Evolutionary conservation across 495 filamentous ascomycete species (phyloP), one percentile per base, ranked within the genome.

Genomic region (Pyrenopolyporus hunteri): DNA sequence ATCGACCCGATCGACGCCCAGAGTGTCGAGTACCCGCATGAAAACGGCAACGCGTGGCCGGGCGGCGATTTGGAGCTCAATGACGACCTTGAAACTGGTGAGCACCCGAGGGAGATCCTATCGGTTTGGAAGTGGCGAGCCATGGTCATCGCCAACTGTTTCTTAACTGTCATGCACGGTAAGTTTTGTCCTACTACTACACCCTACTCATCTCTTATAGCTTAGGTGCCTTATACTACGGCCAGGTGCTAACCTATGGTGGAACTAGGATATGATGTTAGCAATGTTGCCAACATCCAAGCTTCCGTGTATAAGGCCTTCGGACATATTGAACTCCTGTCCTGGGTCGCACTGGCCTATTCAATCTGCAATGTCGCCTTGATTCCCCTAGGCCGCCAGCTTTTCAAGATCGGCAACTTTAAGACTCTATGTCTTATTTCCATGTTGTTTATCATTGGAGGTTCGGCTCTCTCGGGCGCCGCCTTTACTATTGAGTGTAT

Each of bases 401-500:
- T 81, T 1, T 87, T 77, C 55, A 74, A 71, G 1, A 69, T 75
- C 4, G 83, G 84, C 62, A 77, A 83, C 28, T 70, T 74, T 11
- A 86, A 86, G 64, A 77, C 66, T 64, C 67, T 82, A 0, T 86
- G 81, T 42, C 67, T 87, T 4, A 23, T 68, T 9, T 73, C 64
- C 8, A 71, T 83, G 13, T 13, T 75, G 11, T 54, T 85, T 10
- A 84, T 88, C 57, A 73, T 82, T 46, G 66, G 65, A 16, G 83
- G 82, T 2, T 77, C 73, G 7, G 78, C 79, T 2, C 14, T 87
- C 8, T 85, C 82, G 35, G 84, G 83, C 4, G 75, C 73, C 1
- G 81, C 84, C 8, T 75, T 74, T 0, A 73, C 31, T 8, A 80
- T 85, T 62, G 73, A 79, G 47, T 76, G 72, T n/a, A 39, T 85